These are phyloP conservation scores for Aspergillus hancockii DNA, from an alignment of 495 filamentous ascomycete genomes.

Conservation along the genomic window DNA sequence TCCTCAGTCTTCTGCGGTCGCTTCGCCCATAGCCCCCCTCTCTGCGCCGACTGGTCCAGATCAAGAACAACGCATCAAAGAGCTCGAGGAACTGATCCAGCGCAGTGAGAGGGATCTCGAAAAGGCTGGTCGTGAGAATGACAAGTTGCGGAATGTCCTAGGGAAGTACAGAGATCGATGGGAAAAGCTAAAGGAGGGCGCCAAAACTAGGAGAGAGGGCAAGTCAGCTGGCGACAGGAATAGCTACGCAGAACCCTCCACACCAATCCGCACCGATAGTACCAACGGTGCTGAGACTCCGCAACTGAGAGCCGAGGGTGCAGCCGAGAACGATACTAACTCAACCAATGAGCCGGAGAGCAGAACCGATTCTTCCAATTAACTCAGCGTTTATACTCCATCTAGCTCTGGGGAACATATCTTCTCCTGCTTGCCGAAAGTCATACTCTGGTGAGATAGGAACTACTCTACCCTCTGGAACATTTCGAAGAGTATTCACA, in stretches of 20 bases:
- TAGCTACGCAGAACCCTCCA: neutral
- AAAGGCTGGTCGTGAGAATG: constrained; percentile 62
- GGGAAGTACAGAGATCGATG: constrained; percentile 73
- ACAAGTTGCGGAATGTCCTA: constrained; percentile 66
- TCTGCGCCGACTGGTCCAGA: constrained; percentile 28
- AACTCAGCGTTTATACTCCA: neutral
- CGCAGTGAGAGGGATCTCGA: constrained; percentile 57
- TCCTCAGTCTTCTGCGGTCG: constrained; percentile 27
- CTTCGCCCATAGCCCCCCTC: constrained; percentile 27
- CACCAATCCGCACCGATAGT: neutral
- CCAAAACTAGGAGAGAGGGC: constrained; percentile 55
- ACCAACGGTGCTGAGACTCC: neutral
- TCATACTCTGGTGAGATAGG: neutral
- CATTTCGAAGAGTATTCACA: neutral
- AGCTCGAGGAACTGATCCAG: constrained; percentile 44
- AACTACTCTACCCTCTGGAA: neutral
- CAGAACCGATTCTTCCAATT: neutral
- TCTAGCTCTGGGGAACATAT: neutral
- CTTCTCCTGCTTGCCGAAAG: neutral
- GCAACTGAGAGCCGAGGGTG: constrained; percentile 1
- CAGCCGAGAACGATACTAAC: constrained; percentile 7
- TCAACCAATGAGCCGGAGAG: constrained; percentile 5
- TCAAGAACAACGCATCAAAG: constrained; percentile 47
- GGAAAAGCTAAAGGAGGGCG: constrained; percentile 83
- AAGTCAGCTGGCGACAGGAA: constrained; percentile 1